phyloP scores from a whole-genome alignment of 2,329 filamentous ascomycete species.

The Cercospora sojina region DNA sequence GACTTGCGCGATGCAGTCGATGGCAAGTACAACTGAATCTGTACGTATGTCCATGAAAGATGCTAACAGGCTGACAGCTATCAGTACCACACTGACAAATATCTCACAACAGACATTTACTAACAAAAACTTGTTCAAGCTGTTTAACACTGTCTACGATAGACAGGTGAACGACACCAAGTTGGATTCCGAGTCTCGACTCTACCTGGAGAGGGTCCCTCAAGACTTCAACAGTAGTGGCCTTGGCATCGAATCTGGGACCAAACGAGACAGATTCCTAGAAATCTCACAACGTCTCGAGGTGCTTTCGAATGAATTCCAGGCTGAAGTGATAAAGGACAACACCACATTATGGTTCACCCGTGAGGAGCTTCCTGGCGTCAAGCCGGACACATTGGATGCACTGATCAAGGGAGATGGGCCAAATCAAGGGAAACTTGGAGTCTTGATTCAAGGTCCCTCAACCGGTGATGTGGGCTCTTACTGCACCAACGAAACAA shows the following conservation, averaged over 20 bases:
- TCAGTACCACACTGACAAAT: conserved; percentile 51
- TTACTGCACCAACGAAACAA: conserved; percentile 67
- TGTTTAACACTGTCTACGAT: conserved; percentile 50
- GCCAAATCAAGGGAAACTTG: conserved; percentile 64
- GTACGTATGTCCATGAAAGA: conserved; percentile 31
- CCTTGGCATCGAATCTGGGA: conserved; percentile 64
- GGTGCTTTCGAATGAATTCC: conserved; percentile 67
- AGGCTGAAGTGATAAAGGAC: conserved; percentile 76
- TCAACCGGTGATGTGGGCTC: conserved; percentile 67
- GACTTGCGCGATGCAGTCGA: neutral
- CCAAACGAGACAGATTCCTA: conserved; percentile 73
- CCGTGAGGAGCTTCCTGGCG: conserved; percentile 67
- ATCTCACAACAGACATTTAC: conserved; percentile 72
- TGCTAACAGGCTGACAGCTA: conserved; percentile 42
- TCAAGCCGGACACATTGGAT: conserved; percentile 67
- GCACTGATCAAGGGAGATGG: conserved; percentile 66
- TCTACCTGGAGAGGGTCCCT: conserved; percentile 69
- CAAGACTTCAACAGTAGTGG: conserved; percentile 73
- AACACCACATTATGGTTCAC: conserved; percentile 75
- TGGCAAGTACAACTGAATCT: conserved; percentile 44
- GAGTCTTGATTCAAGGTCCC: conserved; percentile 72
- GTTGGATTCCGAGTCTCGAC: conserved; percentile 65
- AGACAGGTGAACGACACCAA: conserved; percentile 48
- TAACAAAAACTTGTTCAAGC: conserved; percentile 72
- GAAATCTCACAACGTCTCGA: conserved; percentile 76